A percentile compares a stretch with the other conserved stretches of the same genome.
Evolutionary conservation across 2,329 filamentous ascomycete genomes (phyloP).

Genomic region (Colletotrichum sp.): DNA sequence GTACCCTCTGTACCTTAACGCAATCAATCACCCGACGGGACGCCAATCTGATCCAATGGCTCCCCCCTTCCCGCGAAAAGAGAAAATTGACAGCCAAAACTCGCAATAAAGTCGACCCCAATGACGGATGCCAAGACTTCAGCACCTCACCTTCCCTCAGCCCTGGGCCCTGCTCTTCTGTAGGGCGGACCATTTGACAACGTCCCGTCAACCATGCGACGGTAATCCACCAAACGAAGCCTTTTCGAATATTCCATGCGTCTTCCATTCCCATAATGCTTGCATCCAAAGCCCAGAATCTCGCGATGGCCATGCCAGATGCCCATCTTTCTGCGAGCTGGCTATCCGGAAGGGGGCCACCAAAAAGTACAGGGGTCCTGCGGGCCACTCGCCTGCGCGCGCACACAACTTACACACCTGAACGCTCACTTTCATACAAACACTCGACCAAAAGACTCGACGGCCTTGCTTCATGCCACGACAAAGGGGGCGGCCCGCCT

Average conservation of each 20-base stretch:
- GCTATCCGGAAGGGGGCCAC: neutral
- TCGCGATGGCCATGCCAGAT: neutral
- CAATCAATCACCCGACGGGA: neutral
- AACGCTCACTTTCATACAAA: neutral
- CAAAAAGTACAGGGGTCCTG: neutral
- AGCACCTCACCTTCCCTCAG: conserved; percentile 20
- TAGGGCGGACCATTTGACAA: conserved; percentile 20
- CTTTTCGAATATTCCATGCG: conserved; percentile 21
- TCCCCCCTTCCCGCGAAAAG: conserved; percentile 4
- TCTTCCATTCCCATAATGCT: conserved; percentile 1
- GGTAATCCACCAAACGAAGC: conserved; percentile 18
- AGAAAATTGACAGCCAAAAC: conserved; percentile 9
- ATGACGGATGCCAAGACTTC: conserved; percentile 22
- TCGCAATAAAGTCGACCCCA: conserved; percentile 13
- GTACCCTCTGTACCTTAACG: neutral
- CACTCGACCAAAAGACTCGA: neutral
- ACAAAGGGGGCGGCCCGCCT: neutral
- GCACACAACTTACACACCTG: neutral
- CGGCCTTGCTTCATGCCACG: conserved; percentile 1
- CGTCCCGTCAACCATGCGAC: conserved; percentile 20
- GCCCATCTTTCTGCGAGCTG: neutral
- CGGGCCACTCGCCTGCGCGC: neutral
- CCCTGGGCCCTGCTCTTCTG: conserved; percentile 19
- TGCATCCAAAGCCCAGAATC: neutral
- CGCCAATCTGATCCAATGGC: conserved; percentile 9